A percentile compares a stretch with the other conserved stretches of the same genome.
These are phyloP conservation scores for Rhodocollybia butyracea DNA, from an alignment of 768 basidiomycete genomes.

Conservation along the genomic window DNA sequence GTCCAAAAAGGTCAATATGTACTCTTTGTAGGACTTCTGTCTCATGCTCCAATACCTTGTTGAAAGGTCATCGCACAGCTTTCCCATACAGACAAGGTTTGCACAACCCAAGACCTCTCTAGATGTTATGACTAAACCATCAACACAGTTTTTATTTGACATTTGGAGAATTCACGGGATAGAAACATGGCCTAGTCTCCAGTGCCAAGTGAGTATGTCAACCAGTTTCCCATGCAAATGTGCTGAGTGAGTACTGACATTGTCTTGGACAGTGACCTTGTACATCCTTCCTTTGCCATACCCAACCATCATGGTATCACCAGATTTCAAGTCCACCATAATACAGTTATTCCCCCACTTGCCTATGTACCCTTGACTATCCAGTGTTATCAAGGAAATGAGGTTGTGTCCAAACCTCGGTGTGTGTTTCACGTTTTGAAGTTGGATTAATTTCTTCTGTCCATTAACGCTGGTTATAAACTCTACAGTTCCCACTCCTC, in stretches of 20 bases:
- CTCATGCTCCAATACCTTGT: conserved; percentile 15
- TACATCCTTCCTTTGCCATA: not conserved
- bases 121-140: conserved; percentile 16
- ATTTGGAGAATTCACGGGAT: conserved; percentile 11
- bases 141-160: conserved; percentile 13
- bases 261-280: not conserved
- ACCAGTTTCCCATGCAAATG: not conserved
- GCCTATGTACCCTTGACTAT: not conserved
- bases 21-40: conserved; percentile 13
- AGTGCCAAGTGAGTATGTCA: not conserved
- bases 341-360: not conserved
- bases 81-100: conserved; percentile 25
- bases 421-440: not conserved
- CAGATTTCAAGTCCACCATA: not conserved
- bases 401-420: not conserved
- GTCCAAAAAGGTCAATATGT: conserved; percentile 25
- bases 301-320: not conserved
- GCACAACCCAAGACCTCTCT: conserved; percentile 2
- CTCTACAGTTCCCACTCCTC: not conserved
- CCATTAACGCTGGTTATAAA: not conserved
- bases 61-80: conserved; percentile 18
- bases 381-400: not conserved
- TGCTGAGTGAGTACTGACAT: not conserved
- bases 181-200: conserved; percentile 9
- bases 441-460: too few relatives aligned